Percentiles rank a stretch among this genome's conserved stretches.
Conservation (phyloP, 495 filamentous ascomycete genomes). For the Hyaloscypha bicolor region DNA sequence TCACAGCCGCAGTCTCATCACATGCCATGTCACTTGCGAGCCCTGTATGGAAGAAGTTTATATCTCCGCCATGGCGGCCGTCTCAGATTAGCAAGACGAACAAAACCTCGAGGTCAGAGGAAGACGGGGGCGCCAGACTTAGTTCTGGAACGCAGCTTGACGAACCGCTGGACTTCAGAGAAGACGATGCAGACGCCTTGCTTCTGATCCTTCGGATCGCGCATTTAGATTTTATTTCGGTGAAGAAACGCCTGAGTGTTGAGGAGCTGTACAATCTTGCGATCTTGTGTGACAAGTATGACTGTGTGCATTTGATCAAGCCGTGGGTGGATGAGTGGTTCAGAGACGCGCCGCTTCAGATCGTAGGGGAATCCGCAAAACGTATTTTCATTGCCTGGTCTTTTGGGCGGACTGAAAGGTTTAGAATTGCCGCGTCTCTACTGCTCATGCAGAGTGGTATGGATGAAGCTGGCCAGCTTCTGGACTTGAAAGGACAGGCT, state of each 20-base stretch:
- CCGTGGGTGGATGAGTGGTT: not conserved
- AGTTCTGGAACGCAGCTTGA: not conserved
- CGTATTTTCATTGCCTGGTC: not conserved
- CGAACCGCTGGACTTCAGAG: not conserved
- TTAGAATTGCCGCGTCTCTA: not conserved
- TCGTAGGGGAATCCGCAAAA: not conserved
- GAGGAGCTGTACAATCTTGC: not conserved
- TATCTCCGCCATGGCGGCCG: not conserved
- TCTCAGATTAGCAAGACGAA: not conserved
- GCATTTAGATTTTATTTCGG: not conserved
- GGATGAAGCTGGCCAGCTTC: not conserved
- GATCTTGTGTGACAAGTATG: constrained; percentile 6
- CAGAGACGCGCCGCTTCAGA: not conserved
- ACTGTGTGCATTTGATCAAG: not conserved
- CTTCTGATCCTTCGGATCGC: not conserved
- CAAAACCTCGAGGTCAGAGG: not conserved
- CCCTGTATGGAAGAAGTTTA: not conserved
- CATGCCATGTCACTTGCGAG: not conserved
- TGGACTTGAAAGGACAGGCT: not conserved
- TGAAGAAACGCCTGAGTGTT: not conserved
- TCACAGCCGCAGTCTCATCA: not conserved
- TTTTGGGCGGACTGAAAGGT: not conserved
- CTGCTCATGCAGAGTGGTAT: not conserved
- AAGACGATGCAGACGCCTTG: not conserved
- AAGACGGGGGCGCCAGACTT: not conserved